phyloP scores from a whole-genome alignment of 208 protist species.

The Leishmania mexicana region DNA sequence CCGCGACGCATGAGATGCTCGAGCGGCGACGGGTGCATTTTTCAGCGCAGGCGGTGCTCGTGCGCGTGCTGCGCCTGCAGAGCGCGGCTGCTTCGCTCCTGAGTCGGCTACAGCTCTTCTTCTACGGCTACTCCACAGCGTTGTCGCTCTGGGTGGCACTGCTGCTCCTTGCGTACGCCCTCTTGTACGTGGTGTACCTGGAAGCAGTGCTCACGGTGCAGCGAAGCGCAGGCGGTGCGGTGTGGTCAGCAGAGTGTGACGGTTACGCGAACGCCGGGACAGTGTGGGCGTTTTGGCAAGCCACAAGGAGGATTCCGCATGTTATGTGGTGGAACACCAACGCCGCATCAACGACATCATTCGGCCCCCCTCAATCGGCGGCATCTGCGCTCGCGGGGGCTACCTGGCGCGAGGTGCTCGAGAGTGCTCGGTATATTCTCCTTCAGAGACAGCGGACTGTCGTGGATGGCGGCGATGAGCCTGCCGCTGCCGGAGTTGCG shows the following conservation, averaged over 20 bases:
- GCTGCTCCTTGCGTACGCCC: slow-evolving; percentile 24
- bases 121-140: slow-evolving; percentile 51
- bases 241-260: background rate
- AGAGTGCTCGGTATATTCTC: slow-evolving; percentile 19
- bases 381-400: background rate
- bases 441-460: slow-evolving; percentile 5
- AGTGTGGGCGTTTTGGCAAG: background rate
- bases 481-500: background rate
- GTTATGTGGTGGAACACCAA: background rate
- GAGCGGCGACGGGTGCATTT: slow-evolving; percentile 46
- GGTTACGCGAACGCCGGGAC: background rate
- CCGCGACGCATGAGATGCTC: slow-evolving; percentile 36
- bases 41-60: slow-evolving; percentile 43
- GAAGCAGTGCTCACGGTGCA: slow-evolving; percentile 9
- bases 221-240: background rate
- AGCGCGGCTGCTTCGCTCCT: slow-evolving; percentile 35
- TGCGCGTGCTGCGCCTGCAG: slow-evolving; percentile 52
- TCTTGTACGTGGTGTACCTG: slow-evolving; percentile 22
- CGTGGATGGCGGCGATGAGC: background rate
- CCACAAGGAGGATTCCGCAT: background rate
- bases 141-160: slow-evolving; percentile 40
- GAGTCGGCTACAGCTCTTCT: slow-evolving; percentile 45
- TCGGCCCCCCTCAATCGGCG: background rate
- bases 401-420: slow-evolving; percentile 12
- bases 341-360: background rate